Evolutionary conservation across 805 yeast species (phyloP).

Genomic region (Scheffersomyces ergatensis): DNA sequence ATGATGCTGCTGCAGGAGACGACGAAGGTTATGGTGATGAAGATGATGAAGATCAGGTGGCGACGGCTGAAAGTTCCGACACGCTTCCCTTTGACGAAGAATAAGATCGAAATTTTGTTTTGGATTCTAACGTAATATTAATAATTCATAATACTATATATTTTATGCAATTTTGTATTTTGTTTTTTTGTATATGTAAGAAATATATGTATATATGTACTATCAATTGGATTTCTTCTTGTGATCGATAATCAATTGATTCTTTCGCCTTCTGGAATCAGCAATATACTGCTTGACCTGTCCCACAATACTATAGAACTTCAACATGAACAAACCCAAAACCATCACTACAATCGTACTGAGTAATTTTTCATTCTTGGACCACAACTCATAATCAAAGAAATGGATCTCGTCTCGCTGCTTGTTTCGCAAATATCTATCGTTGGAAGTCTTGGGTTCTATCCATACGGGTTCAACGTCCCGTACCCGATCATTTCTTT

Average conservation of each 20-base stretch:
- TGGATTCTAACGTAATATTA: no score
- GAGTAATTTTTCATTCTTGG: conserved; percentile 49
- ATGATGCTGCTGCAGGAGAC: background rate
- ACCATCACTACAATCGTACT: conserved; percentile 32
- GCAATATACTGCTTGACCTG: conserved; percentile 3
- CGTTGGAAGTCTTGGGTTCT: conserved; percentile 23
- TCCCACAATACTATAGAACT: conserved; percentile 4
- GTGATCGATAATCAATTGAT: background rate
- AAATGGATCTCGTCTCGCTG: conserved; percentile 36
- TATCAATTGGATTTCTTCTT: background rate
- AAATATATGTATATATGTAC: background rate
- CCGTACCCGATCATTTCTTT: conserved; percentile 47
- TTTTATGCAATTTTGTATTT: no score
- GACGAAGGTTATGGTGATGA: background rate
- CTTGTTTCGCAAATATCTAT: conserved; percentile 26
- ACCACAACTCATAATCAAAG: conserved; percentile 44
- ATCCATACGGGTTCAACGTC: conserved; percentile 26
- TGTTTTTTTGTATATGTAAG: no score
- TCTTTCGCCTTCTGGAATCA: background rate
- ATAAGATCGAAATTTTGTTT: no score
- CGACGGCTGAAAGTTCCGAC: background rate
- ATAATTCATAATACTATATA: no score
- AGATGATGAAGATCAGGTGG: background rate
- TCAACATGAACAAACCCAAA: conserved; percentile 6
- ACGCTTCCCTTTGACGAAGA: background rate